A percentile compares a stretch with the other conserved stretches of the same genome.
These are phyloP conservation scores for Sporothrix euskadiensis DNA, from an alignment of 2,329 filamentous ascomycete species.

Conservation along the genomic window DNA sequence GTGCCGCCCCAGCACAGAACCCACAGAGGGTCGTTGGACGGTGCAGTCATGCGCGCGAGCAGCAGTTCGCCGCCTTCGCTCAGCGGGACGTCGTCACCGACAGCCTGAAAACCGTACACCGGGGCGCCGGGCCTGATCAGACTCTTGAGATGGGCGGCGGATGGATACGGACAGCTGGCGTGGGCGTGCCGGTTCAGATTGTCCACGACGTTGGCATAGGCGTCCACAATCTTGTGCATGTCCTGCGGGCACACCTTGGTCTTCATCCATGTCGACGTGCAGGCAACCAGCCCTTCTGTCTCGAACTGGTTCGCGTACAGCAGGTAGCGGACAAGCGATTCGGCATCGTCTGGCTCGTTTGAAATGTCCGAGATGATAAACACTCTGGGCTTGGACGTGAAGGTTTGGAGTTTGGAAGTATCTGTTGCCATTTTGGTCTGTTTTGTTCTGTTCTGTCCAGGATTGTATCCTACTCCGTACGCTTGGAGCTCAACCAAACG, in stretches of 20 bases:
- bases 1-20: neutral
- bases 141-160: neutral
- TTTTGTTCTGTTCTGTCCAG: neutral
- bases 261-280: conserved; percentile 50
- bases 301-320: conserved; percentile 50
- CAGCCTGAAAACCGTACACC: neutral
- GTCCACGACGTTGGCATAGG: conserved; percentile 46
- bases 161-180: neutral
- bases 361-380: conserved; percentile 49
- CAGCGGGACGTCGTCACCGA: neutral
- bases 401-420: conserved; percentile 20
- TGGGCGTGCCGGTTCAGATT: conserved; percentile 52
- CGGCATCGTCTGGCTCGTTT: conserved; percentile 50
- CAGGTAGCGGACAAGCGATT: conserved; percentile 48
- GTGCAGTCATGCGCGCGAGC: neutral
- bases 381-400: conserved; percentile 39
- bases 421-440: neutral
- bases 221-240: conserved; percentile 48
- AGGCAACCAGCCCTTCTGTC: conserved; percentile 49
- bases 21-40: neutral
- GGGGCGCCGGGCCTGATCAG: neutral
- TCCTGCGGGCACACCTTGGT: conserved; percentile 45
- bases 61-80: neutral
- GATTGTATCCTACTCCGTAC: too few species aligned
- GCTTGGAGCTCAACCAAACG: too few species aligned